These are phyloP conservation scores for Nasturtium officinale DNA, from an alignment of 345 rosid species.

Conservation along the genomic window DNA sequence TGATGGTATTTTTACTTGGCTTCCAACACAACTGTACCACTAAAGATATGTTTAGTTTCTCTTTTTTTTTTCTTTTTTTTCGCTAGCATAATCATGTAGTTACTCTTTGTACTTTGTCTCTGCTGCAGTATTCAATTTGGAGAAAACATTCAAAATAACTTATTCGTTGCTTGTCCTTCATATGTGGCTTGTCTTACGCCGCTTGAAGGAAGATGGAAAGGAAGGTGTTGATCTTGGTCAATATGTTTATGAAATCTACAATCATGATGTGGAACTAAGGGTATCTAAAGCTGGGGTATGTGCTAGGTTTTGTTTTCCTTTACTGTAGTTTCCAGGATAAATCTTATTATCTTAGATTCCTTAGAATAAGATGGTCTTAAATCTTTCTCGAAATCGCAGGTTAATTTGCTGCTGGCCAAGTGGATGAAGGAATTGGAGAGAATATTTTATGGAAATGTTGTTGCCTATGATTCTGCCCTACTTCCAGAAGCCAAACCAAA, in stretches of 20 bases:
- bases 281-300: constrained; percentile 96
- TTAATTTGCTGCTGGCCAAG: constrained; percentile 73
- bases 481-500: constrained; percentile 81
- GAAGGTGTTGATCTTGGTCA: constrained; percentile 96
- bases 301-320: constrained; percentile 13
- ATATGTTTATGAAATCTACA: constrained; percentile 82
- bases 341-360: background rate
- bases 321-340: constrained; percentile 2
- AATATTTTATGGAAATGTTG: constrained; percentile 90
- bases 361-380: background rate
- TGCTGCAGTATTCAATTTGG: constrained; percentile 85
- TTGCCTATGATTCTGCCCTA: constrained; percentile 84
- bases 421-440: constrained; percentile 99
- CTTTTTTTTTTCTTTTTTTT: background rate
- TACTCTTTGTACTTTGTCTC: constrained; percentile 1
- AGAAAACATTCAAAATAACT: constrained; percentile 83
- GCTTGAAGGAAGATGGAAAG: constrained; percentile 84
- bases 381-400: constrained; percentile 51
- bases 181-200: constrained; percentile 86
- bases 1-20: constrained; percentile 56
- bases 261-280: constrained; percentile 90
- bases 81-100: background rate
- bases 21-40: background rate
- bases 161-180: constrained; percentile 91
- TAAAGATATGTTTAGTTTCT: background rate